A percentile compares a stretch with the other conserved stretches of the same genome.
Conservation (phyloP, 1,284 basidiomycete species). For the Chalciporus sp. region DNA sequence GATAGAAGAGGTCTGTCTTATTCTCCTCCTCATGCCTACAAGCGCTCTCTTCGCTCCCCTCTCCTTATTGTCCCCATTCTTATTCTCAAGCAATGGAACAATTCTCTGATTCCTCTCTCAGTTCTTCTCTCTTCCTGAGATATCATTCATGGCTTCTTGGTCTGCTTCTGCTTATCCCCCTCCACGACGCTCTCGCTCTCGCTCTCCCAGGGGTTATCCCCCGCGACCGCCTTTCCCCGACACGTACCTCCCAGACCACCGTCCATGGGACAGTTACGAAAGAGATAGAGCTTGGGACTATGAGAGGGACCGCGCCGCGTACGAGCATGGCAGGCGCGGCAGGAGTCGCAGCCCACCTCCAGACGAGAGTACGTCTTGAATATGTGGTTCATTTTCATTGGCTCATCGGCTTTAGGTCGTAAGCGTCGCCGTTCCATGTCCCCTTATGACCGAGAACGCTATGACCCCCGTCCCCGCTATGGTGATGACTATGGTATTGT, state of each 20-base stretch:
- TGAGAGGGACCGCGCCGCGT: conserved; percentile 66
- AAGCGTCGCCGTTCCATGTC: conserved; percentile 85
- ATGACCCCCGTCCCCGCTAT: conserved; percentile 79
- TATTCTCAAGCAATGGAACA: conserved; percentile 67
- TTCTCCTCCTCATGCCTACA: conserved; percentile 70
- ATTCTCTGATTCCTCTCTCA: conserved; percentile 67
- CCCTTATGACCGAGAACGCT: conserved; percentile 80
- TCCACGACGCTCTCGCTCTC: conserved; percentile 75
- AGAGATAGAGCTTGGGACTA: conserved; percentile 69
- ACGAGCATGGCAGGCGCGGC: conserved; percentile 61
- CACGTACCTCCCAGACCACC: conserved; percentile 55
- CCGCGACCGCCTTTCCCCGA: conserved; percentile 61
- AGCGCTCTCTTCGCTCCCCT: conserved; percentile 58
- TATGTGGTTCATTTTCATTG: not conserved
- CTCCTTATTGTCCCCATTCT: conserved; percentile 64
- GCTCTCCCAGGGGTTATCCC: conserved; percentile 65
- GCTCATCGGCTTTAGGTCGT: conserved; percentile 48
- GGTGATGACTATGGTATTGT: conserved; percentile 73
- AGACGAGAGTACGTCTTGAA: conserved; percentile 61
- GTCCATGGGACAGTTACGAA: conserved; percentile 71
- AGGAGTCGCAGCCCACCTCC: conserved; percentile 72
- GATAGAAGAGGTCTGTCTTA: conserved; percentile 84
- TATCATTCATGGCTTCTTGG: conserved; percentile 66
- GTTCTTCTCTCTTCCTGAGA: conserved; percentile 58
- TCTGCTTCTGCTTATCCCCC: conserved; percentile 68